Base-by-base conservation (phyloP, 1,284 basidiomycete genomes). In the Mycena sp. region DNA sequence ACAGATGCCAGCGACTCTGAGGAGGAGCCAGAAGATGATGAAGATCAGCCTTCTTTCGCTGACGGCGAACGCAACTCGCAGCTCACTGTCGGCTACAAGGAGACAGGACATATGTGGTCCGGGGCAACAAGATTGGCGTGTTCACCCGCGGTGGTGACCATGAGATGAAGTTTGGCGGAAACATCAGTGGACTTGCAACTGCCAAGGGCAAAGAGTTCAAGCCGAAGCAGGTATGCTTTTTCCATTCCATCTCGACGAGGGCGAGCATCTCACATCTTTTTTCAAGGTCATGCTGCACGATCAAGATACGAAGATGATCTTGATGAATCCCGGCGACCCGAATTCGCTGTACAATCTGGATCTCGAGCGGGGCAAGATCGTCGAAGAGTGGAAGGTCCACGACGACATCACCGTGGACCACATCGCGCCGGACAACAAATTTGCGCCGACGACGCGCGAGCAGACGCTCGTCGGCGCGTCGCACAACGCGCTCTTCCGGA, bases 321-420 rank as follows among this genome's bases (percentile, higher is more conserved):
- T 99, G 62, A 94, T 95, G 87, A 94, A 98, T 73, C 91, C 94
- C 1, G 74, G 78, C 37, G 90, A 96, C 57, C 87, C 90, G n/a
- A 89, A 96, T 71, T 91, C 95, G 0, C 80, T 99, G 37, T 99
- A 90, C 81, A 90, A 85, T 69, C 90, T 99, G 87, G 98, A 99
- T 77, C 87, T 99, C 67, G 95, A 97, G 77, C 91, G 91, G 45
- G 98, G 96, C 51, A 98, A 99, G 80, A 91, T 99, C 41, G 95
- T 99, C 9, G 98, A 99, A 73, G 97, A 99, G 77, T 99, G 96
- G 96, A 97, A 96, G 76, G 90, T 99, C 17, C 92, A 96, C 73
- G 95, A 98, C 51, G 85, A 92, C 71, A 85, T 99, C 61, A 83
- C 85, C 16, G 93, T 99, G 62, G 86, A 91, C 74, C 92, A 97